These are phyloP conservation scores for Phytophthora macrochlamydospora DNA, from an alignment of 352 stramenopile species.

Conservation along the genomic window DNA sequence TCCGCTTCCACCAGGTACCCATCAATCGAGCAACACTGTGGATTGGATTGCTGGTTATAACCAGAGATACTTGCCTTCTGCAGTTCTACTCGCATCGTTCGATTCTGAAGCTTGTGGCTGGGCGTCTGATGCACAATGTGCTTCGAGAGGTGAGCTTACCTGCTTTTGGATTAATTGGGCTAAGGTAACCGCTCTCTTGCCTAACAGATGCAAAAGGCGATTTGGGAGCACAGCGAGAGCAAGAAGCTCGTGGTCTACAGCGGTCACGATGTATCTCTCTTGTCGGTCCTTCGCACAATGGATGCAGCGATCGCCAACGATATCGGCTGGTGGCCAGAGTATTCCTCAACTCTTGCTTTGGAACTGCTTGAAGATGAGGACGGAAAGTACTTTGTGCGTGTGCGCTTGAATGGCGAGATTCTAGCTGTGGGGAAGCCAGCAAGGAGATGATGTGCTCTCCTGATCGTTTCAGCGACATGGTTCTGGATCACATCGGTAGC, in stretches of 20 bases:
- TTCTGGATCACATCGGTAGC: constrained; percentile 50
- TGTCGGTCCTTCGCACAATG: constrained; percentile 77
- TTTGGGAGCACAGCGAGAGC: constrained; percentile 33
- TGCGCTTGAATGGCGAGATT: constrained; percentile 53
- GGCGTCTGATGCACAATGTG: constrained; percentile 64
- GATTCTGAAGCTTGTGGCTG: constrained; percentile 72
- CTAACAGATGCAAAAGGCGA: constrained; percentile 47
- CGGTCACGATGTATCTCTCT: constrained; percentile 80
- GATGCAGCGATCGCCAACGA: constrained; percentile 49
- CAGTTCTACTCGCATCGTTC: constrained; percentile 78
- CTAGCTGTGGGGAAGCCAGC: constrained; percentile 27
- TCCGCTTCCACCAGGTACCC: constrained; percentile 74
- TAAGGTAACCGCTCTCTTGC: neutral
- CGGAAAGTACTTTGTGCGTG: constrained; percentile 62
- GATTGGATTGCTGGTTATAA: no score
- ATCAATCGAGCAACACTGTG: neutral
- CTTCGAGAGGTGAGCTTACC: constrained; percentile 41
- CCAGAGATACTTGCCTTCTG: neutral
- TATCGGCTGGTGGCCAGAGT: constrained; percentile 71
- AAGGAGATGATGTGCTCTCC: constrained; percentile 26
- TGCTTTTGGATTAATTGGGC: neutral
- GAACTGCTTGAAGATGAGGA: constrained; percentile 71
- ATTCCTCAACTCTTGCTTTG: constrained; percentile 67
- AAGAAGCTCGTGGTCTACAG: constrained; percentile 82
- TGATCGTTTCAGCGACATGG: constrained; percentile 51